Percentiles rank a stretch among this genome's conserved stretches.
These are phyloP conservation scores for Thuidium tamariscinum DNA, from an alignment of 225 moss, liverwort and hornwort genomes.

Conservation along the genomic window DNA sequence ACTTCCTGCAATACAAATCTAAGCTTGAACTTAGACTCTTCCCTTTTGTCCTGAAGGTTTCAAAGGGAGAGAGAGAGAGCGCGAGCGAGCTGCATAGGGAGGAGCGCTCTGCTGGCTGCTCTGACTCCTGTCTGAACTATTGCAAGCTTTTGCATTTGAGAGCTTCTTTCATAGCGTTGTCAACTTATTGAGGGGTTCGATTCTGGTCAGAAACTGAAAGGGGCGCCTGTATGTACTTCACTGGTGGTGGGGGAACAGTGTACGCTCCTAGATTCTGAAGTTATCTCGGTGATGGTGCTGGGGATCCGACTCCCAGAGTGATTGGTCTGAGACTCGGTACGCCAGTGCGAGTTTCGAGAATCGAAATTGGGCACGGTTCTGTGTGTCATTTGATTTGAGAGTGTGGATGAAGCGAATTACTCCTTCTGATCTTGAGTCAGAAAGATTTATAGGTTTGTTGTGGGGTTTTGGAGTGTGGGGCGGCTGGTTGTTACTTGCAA, in stretches of 20 bases:
- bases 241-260: neutral
- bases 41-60: neutral
- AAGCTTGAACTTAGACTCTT: neutral
- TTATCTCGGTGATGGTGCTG: neutral
- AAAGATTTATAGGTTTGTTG: neutral
- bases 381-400: neutral
- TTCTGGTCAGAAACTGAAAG: neutral
- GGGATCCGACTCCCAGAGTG: neutral
- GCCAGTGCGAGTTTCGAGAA: neutral
- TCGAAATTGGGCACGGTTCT: neutral
- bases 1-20: neutral
- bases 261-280: neutral
- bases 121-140: neutral
- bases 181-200: neutral
- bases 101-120: neutral
- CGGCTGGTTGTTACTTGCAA: neutral
- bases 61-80: neutral
- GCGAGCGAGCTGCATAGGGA: neutral
- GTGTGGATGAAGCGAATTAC: neutral
- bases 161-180: neutral
- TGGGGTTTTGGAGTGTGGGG: neutral
- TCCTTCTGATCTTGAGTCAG: neutral
- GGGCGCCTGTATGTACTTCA: neutral
- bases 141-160: neutral
- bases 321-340: neutral